These are phyloP conservation scores for Psidium friedrichsthalianum DNA, from an alignment of 345 rosid genomes.

Conservation along the genomic window DNA sequence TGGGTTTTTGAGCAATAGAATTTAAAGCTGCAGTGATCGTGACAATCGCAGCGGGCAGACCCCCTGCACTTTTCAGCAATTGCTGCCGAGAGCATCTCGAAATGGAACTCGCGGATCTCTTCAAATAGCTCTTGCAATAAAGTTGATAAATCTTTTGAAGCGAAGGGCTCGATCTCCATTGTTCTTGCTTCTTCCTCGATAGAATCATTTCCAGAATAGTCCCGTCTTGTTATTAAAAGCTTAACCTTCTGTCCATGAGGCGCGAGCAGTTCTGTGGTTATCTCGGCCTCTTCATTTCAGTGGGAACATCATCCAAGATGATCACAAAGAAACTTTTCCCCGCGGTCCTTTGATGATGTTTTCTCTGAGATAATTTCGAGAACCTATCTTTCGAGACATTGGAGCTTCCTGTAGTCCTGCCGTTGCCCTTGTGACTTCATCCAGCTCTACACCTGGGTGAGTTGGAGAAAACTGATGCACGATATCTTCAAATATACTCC, in stretches of 20 bases:
- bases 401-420: background rate
- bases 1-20: background rate
- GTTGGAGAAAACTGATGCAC: slow-evolving; percentile 17
- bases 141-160: background rate
- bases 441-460: slow-evolving; percentile 11
- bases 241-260: background rate
- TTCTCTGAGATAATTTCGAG: slow-evolving; percentile 3
- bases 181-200: background rate
- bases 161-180: background rate
- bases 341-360: background rate
- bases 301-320: slow-evolving; percentile 32
- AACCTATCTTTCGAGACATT: background rate
- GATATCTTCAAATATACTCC: slow-evolving; percentile 20
- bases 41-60: background rate
- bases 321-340: slow-evolving; percentile 14
- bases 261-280: background rate
- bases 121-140: slow-evolving; percentile 2
- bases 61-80: background rate
- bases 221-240: slow-evolving; percentile 12
- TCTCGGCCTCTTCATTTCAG: background rate
- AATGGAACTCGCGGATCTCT: background rate
- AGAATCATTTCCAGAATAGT: background rate
- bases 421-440: background rate
- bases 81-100: background rate
- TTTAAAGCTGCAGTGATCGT: slow-evolving; percentile 24